Conservation (phyloP, 352 stramenopile genomes). For the Phytophthora litchii region DNA sequence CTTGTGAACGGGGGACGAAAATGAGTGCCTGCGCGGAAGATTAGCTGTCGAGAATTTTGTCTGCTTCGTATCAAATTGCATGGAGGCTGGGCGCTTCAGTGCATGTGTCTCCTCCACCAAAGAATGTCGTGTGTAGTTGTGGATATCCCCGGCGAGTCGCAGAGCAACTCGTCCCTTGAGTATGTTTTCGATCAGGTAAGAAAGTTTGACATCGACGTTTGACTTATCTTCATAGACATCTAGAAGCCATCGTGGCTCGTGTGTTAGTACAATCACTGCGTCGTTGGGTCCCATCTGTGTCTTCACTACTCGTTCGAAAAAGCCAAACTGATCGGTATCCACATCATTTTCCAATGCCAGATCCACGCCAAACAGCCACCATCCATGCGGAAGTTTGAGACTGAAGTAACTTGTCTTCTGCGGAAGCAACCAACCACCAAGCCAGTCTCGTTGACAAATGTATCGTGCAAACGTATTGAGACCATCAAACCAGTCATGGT, state of each 20-base stretch:
- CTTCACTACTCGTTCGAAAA: conserved; percentile 88
- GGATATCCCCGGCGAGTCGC: conserved; percentile 91
- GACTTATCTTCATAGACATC: conserved; percentile 85
- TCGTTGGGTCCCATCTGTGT: conserved; percentile 82
- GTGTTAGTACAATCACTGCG: conserved; percentile 91
- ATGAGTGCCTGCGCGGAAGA: conserved; percentile 38
- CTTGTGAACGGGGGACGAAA: conserved; percentile 46
- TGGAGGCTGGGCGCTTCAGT: conserved; percentile 40
- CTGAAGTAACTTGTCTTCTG: conserved; percentile 94
- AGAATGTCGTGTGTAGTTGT: conserved; percentile 94
- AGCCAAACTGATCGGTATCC: conserved; percentile 92
- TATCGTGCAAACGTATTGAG: conserved; percentile 93
- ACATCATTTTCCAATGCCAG: conserved; percentile 93
- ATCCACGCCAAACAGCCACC: conserved; percentile 93
- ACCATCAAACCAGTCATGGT: conserved; percentile 96
- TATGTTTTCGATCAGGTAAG: conserved; percentile 76
- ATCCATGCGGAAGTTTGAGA: conserved; percentile 89
- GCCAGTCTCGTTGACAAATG: conserved; percentile 91
- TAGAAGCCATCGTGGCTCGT: conserved; percentile 92
- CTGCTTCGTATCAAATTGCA: conserved; percentile 27
- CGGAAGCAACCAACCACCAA: conserved; percentile 92
- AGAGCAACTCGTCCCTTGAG: conserved; percentile 77
- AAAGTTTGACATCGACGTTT: conserved; percentile 77
- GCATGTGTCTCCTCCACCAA: conserved; percentile 45
- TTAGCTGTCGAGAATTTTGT: conserved; percentile 22